Conservation (phyloP, 257 asterid genomes). For the Parsonsia alboflavescens region DNA sequence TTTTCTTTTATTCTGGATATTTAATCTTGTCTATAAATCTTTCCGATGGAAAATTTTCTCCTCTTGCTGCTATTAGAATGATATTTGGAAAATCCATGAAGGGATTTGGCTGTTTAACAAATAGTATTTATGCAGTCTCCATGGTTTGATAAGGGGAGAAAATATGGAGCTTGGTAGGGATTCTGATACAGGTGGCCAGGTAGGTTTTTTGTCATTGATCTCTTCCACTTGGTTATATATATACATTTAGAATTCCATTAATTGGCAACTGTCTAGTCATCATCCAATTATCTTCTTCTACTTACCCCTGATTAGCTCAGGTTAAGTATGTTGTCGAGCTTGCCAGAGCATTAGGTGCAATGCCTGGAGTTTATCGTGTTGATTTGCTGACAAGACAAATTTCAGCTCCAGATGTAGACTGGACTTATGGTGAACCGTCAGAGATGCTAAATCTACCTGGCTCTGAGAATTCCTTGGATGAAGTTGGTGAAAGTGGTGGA, state of each 20-base stretch:
- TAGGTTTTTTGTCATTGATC: constrained; percentile 18
- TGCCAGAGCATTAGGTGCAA: constrained; percentile 73
- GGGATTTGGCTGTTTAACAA: not conserved
- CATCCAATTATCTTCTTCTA: not conserved
- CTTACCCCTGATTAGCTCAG: constrained; percentile 20
- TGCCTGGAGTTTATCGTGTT: constrained; percentile 78
- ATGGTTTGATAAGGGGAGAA: constrained; percentile 73
- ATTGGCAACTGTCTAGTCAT: not conserved
- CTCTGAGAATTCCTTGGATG: constrained; percentile 39
- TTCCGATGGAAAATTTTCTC: not conserved
- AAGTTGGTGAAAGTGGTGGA: constrained; percentile 69
- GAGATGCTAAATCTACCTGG: constrained; percentile 69
- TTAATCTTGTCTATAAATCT: too few relatives aligned
- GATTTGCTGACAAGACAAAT: constrained; percentile 77
- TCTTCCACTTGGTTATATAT: not conserved
- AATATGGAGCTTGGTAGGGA: constrained; percentile 84
- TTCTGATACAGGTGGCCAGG: constrained; percentile 79
- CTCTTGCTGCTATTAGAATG: not conserved
- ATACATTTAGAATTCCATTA: not conserved
- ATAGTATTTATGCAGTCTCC: constrained; percentile 41
- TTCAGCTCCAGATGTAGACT: constrained; percentile 59
- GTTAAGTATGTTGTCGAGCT: constrained; percentile 78
- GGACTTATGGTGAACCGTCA: constrained; percentile 60
- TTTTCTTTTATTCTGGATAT: not conserved
- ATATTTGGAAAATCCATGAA: not conserved